Conservation (phyloP, 768 basidiomycete species). For the Mycena metata region DNA sequence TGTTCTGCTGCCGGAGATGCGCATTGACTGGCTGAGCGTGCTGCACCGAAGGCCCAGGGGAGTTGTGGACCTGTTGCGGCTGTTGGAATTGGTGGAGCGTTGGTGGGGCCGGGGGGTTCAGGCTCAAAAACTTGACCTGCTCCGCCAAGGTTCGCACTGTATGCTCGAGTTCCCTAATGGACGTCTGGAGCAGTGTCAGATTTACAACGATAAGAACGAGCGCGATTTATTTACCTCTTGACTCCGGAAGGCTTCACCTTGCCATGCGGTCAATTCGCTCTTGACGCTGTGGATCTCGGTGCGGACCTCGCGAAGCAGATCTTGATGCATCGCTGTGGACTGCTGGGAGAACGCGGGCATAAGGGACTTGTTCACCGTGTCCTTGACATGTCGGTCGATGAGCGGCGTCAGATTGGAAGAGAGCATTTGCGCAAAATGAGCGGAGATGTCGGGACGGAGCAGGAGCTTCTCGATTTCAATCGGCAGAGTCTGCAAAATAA, state of each 20-base stretch:
- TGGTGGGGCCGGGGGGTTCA: constrained; percentile 63
- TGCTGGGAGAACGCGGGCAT: constrained; percentile 83
- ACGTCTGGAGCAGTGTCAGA: constrained; percentile 58
- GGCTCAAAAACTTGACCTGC: constrained; percentile 83
- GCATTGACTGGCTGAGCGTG: constrained; percentile 53
- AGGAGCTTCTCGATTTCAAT: constrained; percentile 85
- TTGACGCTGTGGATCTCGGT: constrained; percentile 83
- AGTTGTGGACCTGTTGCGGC: constrained; percentile 55
- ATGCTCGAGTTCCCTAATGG: constrained; percentile 86
- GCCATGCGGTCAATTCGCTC: constrained; percentile 85
- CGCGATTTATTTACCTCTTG: constrained; percentile 73
- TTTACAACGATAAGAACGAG: neutral
- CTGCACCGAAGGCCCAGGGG: constrained; percentile 55
- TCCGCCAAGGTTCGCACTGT: constrained; percentile 81
- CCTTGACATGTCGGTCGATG: constrained; percentile 87
- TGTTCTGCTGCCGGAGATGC: constrained; percentile 59
- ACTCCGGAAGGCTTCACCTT: constrained; percentile 79
- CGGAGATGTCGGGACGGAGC: constrained; percentile 80
- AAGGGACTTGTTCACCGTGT: constrained; percentile 78
- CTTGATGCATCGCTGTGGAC: constrained; percentile 83
- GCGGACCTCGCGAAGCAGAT: constrained; percentile 80
- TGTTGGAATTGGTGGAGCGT: constrained; percentile 55
- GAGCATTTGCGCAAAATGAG: constrained; percentile 81
- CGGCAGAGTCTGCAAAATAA: constrained; percentile 71
- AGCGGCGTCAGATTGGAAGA: constrained; percentile 79